Percentiles rank a stretch among this genome's conserved stretches.
These are phyloP conservation scores for Heliosperma pusillum DNA, from an alignment of 148 eudicot genomes.

Conservation along the genomic window DNA sequence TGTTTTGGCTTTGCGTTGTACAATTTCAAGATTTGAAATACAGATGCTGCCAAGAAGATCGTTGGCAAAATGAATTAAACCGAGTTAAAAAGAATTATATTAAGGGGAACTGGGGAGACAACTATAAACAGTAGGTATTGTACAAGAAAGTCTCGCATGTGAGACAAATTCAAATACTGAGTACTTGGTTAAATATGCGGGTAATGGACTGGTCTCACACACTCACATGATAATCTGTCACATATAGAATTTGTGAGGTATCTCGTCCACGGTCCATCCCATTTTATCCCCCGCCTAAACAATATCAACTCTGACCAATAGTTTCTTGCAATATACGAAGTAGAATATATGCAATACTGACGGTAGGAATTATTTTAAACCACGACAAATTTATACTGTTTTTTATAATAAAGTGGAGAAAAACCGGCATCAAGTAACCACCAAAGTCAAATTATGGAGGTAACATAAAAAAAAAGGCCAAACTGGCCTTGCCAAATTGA, in stretches of 20 bases:
- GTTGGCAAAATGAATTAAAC: not conserved
- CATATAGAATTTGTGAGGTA: too few species aligned
- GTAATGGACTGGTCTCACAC: too few species aligned
- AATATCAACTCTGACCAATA: too few species aligned
- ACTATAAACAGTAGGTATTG: not conserved
- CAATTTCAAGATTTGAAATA: not conserved
- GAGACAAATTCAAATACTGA: not conserved
- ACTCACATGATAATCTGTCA: too few species aligned
- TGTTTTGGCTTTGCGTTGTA: constrained; percentile 1
- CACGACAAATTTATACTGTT: too few species aligned
- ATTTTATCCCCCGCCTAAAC: too few species aligned
- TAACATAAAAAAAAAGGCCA: not conserved
- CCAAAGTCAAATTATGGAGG: not conserved
- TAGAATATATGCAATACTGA: too few species aligned
- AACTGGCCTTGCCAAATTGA: not conserved
- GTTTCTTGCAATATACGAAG: too few species aligned
- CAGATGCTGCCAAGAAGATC: not conserved
- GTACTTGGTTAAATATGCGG: not conserved
- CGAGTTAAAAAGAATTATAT: not conserved
- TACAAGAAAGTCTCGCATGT: not conserved
- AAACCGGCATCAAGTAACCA: too few species aligned
- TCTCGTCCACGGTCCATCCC: too few species aligned
- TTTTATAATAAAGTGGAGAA: too few species aligned
- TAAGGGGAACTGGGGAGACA: not conserved
- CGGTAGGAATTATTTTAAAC: too few species aligned